Conservation (phyloP, 1,284 basidiomycete genomes). For the Trametes sp. region DNA sequence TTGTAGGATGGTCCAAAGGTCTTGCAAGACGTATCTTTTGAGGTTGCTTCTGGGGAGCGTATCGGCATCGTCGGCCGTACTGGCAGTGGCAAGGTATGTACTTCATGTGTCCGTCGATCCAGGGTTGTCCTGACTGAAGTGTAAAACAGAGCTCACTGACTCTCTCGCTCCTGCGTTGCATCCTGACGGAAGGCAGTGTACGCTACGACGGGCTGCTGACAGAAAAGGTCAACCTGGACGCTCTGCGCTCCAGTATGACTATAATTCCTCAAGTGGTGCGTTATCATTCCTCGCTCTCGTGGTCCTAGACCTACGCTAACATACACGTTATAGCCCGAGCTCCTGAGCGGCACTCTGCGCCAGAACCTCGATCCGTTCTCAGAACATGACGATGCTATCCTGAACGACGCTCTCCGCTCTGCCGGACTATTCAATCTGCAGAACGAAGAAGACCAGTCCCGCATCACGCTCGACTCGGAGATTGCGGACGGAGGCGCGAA, state of each 20-base stretch:
- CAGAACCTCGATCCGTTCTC: conserved; percentile 77
- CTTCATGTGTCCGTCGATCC: too few relatives aligned
- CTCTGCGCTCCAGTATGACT: conserved; percentile 53
- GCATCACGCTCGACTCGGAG: conserved; percentile 59
- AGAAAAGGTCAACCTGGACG: conserved; percentile 65
- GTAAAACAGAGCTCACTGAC: conserved; percentile 58
- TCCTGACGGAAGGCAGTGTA: conserved; percentile 53
- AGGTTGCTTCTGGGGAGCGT: conserved; percentile 57
- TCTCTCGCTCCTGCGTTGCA: conserved; percentile 52
- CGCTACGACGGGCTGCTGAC: conserved; percentile 44
- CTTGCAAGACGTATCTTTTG: conserved; percentile 55
- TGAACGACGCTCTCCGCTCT: conserved; percentile 59
- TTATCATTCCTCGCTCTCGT: conserved; percentile 36
- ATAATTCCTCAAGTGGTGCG: conserved; percentile 52
- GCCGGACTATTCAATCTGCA: conserved; percentile 64
- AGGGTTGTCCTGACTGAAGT: too few relatives aligned
- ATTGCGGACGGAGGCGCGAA: conserved; percentile 71
- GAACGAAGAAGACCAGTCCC: conserved; percentile 54
- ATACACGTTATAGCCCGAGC: conserved; percentile 58
- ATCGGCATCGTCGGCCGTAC: conserved; percentile 75
- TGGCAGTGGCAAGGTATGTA: conserved; percentile 73
- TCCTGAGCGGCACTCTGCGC: conserved; percentile 64
- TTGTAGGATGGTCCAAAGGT: conserved; percentile 50
- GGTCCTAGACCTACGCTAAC: conserved; percentile 27
- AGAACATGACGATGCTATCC: conserved; percentile 71